These are phyloP conservation scores for Aspergillus persii DNA, from an alignment of 2,329 filamentous ascomycete species.

Conservation along the genomic window DNA sequence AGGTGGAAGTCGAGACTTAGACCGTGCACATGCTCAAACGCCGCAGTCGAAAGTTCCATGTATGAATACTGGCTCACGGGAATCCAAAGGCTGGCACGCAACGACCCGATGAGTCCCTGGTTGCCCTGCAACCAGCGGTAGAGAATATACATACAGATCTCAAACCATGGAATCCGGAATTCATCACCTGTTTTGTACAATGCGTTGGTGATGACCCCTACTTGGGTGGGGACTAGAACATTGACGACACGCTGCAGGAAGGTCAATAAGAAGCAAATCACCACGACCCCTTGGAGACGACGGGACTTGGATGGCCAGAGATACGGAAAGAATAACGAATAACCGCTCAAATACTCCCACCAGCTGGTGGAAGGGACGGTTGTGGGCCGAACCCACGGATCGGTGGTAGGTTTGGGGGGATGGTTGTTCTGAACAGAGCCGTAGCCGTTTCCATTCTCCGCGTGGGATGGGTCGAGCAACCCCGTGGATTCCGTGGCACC, in stretches of 20 bases:
- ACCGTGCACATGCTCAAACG: constrained; percentile 95
- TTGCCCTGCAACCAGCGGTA: constrained; percentile 82
- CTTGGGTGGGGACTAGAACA: constrained; percentile 77
- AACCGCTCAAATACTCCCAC: constrained; percentile 94
- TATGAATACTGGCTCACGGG: constrained; percentile 97
- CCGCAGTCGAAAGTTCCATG: constrained; percentile 85
- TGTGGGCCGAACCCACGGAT: constrained; percentile 85
- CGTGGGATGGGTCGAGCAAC: constrained; percentile 39
- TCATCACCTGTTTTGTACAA: constrained; percentile 60
- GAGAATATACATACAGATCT: constrained; percentile 72
- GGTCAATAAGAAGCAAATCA: constrained; percentile 79
- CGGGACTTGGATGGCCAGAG: constrained; percentile 86
- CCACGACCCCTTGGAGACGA: constrained; percentile 72
- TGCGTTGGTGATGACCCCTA: constrained; percentile 74
- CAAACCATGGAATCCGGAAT: constrained; percentile 65
- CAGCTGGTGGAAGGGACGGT: constrained; percentile 84
- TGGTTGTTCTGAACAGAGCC: constrained; percentile 46
- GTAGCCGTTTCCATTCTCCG: constrained; percentile 51
- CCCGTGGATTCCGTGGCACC: constrained; percentile 43
- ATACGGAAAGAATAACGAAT: constrained; percentile 92
- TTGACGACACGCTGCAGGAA: constrained; percentile 81
- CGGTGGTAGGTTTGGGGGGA: constrained; percentile 48
- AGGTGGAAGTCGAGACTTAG: constrained; percentile 95
- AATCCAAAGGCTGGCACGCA: constrained; percentile 86
- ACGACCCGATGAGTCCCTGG: constrained; percentile 80